Conservation (phyloP, 768 basidiomycete genomes). For the Kwoniella newhampshirensis region DNA sequence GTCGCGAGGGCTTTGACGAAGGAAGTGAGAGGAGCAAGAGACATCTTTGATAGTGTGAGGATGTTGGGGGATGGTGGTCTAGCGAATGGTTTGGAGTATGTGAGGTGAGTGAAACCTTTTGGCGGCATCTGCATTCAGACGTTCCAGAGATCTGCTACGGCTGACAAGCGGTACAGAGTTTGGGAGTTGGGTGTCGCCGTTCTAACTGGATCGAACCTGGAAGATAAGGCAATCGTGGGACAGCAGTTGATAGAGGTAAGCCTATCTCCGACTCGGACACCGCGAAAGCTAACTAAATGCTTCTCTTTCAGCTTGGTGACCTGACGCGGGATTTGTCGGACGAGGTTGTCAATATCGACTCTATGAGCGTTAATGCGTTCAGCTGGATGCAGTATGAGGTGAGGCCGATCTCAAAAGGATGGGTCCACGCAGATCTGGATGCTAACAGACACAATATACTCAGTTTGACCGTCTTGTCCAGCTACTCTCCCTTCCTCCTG, state of each 20-base stretch:
- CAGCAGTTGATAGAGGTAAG: slow-evolving; percentile 38
- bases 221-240: slow-evolving; percentile 32
- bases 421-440: no score
- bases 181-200: slow-evolving; percentile 45
- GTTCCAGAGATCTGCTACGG: background rate
- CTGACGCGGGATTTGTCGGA: slow-evolving; percentile 40
- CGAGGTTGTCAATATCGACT: slow-evolving; percentile 39
- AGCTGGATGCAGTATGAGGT: slow-evolving; percentile 48
- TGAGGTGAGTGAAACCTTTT: slow-evolving; percentile 29
- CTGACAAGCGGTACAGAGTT: slow-evolving; percentile 26
- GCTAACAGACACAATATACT: slow-evolving; percentile 2
- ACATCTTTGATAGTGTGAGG: slow-evolving; percentile 41
- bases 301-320: slow-evolving; percentile 38
- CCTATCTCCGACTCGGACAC: background rate
- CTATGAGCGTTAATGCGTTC: slow-evolving; percentile 41
- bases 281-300: slow-evolving; percentile 6
- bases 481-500: slow-evolving; percentile 17
- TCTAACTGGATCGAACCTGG: slow-evolving; percentile 29
- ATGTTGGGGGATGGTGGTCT: slow-evolving; percentile 34
- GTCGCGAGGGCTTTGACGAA: slow-evolving; percentile 33
- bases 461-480: slow-evolving; percentile 35
- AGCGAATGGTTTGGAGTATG: slow-evolving; percentile 31
- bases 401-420: no score
- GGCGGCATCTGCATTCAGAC: background rate
- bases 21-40: slow-evolving; percentile 35